phyloP scores from a whole-genome alignment of 352 stramenopile species.

The Globisporangium abappressorium region DNA sequence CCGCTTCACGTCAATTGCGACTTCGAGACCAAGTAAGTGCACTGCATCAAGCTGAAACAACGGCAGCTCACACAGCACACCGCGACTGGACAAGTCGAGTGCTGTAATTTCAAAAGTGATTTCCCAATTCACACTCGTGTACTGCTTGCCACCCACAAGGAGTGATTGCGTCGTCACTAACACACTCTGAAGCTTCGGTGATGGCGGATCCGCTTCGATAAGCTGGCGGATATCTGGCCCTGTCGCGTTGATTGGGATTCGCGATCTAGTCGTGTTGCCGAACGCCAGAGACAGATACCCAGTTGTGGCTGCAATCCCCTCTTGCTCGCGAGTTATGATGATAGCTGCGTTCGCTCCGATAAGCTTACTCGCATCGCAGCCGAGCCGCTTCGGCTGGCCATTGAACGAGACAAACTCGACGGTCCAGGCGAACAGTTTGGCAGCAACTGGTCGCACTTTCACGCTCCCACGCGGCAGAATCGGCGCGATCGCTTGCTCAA shows the following conservation, averaged over 20 bases:
- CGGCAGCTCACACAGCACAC: conserved; percentile 14
- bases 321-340: conserved; percentile 14
- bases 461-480: conserved; percentile 20
- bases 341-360: conserved; percentile 13
- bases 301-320: conserved; percentile 6
- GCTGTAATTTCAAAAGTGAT: conserved; percentile 13
- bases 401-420: conserved; percentile 26
- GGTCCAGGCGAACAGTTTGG: conserved; percentile 16
- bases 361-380: conserved; percentile 12
- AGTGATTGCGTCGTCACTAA: not conserved
- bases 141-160: not conserved
- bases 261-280: not conserved
- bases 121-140: conserved; percentile 14
- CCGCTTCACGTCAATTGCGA: conserved; percentile 20
- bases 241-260: conserved; percentile 9
- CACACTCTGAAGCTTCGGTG: conserved; percentile 4
- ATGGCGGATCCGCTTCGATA: not conserved
- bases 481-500: conserved; percentile 24
- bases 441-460: conserved; percentile 15
- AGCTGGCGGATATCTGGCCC: not conserved
- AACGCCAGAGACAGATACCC: conserved; percentile 6
- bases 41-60: conserved; percentile 18
- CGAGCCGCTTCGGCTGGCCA: conserved; percentile 16
- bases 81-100: not conserved
- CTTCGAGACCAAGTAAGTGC: conserved; percentile 22